Conservation (phyloP, 768 basidiomycete species). For the Auriculariales sp. region DNA sequence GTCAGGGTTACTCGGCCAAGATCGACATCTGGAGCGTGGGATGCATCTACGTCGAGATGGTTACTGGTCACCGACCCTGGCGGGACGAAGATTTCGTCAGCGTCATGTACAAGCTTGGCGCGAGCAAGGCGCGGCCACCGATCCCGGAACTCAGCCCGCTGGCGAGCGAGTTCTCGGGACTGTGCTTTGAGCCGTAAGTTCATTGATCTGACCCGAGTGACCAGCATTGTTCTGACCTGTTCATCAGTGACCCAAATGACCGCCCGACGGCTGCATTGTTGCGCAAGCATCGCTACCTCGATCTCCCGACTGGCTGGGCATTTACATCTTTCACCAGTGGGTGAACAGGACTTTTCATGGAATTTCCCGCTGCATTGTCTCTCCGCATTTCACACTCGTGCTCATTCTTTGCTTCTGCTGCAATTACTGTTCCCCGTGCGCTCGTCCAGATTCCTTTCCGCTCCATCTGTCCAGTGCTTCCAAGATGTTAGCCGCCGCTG, state of each 20-base stretch:
- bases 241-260: conserved; percentile 60
- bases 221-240: not conserved
- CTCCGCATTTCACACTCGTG: no score
- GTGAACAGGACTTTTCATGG: no score
- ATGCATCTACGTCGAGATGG: conserved; percentile 98
- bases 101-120: conserved; percentile 92
- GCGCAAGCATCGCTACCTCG: conserved; percentile 64
- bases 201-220: conserved; percentile 1
- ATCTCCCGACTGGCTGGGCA: conserved; percentile 55
- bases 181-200: conserved; percentile 80
- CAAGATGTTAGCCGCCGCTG: no score
- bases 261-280: conserved; percentile 71
- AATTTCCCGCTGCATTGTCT: no score
- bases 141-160: conserved; percentile 65
- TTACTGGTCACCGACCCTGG: conserved; percentile 95
- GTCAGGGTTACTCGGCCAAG: conserved; percentile 81
- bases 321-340: conserved; percentile 60
- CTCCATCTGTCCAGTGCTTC: no score
- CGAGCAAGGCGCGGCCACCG: conserved; percentile 74
- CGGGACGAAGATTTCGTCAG: conserved; percentile 76
- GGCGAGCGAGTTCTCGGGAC: conserved; percentile 74
- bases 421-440: no score
- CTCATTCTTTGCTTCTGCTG: no score
- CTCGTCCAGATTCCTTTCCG: no score
- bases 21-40: conserved; percentile 98